Conservation (phyloP, 2,329 filamentous ascomycete species). For the Trichoderma arundinaceum region DNA sequence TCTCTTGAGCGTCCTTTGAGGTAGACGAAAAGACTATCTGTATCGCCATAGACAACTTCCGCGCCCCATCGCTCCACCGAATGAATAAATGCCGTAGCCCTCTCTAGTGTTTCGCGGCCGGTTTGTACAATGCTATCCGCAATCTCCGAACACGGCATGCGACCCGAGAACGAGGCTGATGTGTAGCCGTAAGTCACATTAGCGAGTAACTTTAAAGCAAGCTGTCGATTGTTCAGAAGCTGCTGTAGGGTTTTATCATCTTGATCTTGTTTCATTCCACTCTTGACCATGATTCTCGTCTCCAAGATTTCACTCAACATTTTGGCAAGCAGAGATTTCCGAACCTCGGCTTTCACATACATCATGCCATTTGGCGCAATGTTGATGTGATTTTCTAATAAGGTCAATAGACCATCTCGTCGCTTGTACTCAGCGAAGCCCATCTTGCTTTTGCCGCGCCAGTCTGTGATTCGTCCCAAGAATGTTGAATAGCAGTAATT, state of each 20-base stretch:
- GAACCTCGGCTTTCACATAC: conserved; percentile 83
- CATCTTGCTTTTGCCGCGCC: conserved; percentile 94
- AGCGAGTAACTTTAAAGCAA: conserved; percentile 94
- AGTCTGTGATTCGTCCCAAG: conserved; percentile 80
- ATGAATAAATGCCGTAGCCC: conserved; percentile 90
- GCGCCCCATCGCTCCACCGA: conserved; percentile 86
- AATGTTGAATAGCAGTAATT: conserved; percentile 99
- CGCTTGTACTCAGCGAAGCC: conserved; percentile 88
- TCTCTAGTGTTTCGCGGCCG: conserved; percentile 90
- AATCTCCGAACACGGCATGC: conserved; percentile 98
- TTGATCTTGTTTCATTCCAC: conserved; percentile 92
- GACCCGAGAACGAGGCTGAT: conserved; percentile 92
- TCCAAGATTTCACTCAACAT: conserved; percentile 97
- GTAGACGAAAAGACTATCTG: conserved; percentile 91
- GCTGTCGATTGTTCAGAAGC: conserved; percentile 88
- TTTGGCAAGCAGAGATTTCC: conserved; percentile 89
- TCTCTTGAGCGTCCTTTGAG: conserved; percentile 85
- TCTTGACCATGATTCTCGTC: conserved; percentile 97
- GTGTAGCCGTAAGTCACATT: conserved; percentile 99
- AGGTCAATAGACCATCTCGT: conserved; percentile 72
- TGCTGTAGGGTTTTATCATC: conserved; percentile 85
- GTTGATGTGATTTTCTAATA: conserved; percentile 86
- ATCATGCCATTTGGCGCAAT: conserved; percentile 96
- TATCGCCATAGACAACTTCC: conserved; percentile 97
- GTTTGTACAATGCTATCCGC: conserved; percentile 98